Base-by-base conservation (phyloP, 352 stramenopile genomes). In the Pilasporangium apinafurcum region DNA sequence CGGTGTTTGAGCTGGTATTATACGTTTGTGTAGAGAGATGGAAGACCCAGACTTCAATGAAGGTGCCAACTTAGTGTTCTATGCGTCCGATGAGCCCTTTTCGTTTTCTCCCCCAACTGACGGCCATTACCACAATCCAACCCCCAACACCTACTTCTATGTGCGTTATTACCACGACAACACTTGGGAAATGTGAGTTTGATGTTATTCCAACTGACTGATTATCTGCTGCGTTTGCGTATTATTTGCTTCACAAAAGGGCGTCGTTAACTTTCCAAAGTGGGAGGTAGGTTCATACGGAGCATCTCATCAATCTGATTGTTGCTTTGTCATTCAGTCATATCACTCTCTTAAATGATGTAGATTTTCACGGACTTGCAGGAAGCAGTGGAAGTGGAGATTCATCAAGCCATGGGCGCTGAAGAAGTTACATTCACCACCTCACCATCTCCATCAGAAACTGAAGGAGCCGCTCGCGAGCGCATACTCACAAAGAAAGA, bases 11-110 rank as follows among this genome's bases (percentile, higher is more conserved):
- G 18, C 18, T 3, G 24, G 26, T 33, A 5, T n/a, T 48, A 16
- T 48, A 33, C 20, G 9, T 16, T 16, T 40, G n/a, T 22, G 13
- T 39, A 70, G 64, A 13, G 75, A 86, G 40, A 74, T 91, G 53
- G 51, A 62, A 21, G 57, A 81, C 7, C 14, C 45, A 1, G 25
- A 64, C 16, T 56, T 75, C 6, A 42, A 44, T 0, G 61, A 78
- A 28, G 69, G 59, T 0, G 54, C 63, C 13, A 91, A 91, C 53
- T 78, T 91, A 27, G 58, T 91, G 1, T 91, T 85, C 42, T 91
- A 83, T 50, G 75, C 75, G 20, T 91, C 79, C 8, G 59, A 86
- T 31, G 56, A 78, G 16, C 66, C 64, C 7, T 81, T 91, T 47
- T 62, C 47, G 48, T 91, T 91, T 44, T 68, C 68, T 5, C 33